Evolutionary conservation across 306 rosid species (phyloP), one percentile per base, ranked within the genome.

Genomic region (Glycine tomentella): DNA sequence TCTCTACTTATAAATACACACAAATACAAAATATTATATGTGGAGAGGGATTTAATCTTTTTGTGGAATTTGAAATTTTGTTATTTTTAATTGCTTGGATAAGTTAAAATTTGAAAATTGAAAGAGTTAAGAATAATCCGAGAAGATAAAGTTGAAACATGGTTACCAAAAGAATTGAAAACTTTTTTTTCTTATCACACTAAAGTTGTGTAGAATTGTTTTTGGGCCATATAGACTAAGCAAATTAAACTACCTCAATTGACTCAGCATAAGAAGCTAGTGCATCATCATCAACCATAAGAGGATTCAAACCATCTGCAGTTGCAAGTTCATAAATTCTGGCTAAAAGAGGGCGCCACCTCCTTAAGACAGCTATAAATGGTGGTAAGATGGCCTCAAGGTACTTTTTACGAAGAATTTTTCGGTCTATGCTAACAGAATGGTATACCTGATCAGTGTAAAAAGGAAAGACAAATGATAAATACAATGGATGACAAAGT

Each of bases 251-350:
- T 80, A 93, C 99, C 99, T 95, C 97, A 76, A 92, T 25, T 48
- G 98, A 96, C 72, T 88, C 82, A 71, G 90, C 83, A 86, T 95
- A 97, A 76, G 91, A 90, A 84, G 92, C 92, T 79, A 93, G 85
- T 20, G 88, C 90, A 48, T 81, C 83, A 80, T 95, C 92, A 81
- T 93, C 98, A 57, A 88, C 90, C 65, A 3, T 90, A 66, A 95
- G 90, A 58, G 99, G 99, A 82, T 95, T 95, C 78, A 81, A 66
- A 65, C 97, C 94, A 84, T 95, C 99, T 70, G 94, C 88, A 81
- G 92, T 88, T 65, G 98, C 94, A 76, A 95, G 98, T 86, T 95
- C 99, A 80, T 93, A 97, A 87, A 93, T 93, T 86, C 94, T 97
- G 74, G 97, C 96, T 89, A 95, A 88, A 83, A 90, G 77, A 48